Conservation (phyloP, 140 eudicot genomes). For the Anethum foeniculum region DNA sequence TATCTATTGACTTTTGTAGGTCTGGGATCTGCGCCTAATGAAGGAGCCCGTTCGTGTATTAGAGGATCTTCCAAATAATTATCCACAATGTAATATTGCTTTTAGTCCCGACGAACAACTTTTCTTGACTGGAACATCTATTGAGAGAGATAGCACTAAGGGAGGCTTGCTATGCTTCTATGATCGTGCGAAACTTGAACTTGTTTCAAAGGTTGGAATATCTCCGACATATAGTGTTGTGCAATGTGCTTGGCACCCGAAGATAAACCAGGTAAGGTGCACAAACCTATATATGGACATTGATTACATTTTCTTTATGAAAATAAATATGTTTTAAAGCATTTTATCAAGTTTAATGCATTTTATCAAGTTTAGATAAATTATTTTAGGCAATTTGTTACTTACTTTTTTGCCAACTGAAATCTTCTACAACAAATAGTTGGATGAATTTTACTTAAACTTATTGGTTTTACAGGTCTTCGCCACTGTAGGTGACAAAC, state of each 20-base stretch:
- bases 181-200: constrained; percentile 74
- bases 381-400: neutral
- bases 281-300: constrained; percentile 2
- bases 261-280: constrained; percentile 68
- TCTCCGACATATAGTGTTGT: constrained; percentile 84
- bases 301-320: neutral
- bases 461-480: constrained; percentile 44
- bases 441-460: neutral
- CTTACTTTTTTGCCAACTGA: neutral
- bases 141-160: constrained; percentile 80
- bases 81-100: constrained; percentile 75
- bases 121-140: constrained; percentile 86
- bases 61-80: constrained; percentile 85
- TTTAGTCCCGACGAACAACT: constrained; percentile 89
- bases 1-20: constrained; percentile 34
- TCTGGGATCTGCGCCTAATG: constrained; percentile 91
- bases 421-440: neutral
- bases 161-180: constrained; percentile 88
- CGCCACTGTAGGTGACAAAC: constrained; percentile 86
- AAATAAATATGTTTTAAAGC: neutral
- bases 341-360: neutral
- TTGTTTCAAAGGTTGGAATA: constrained; percentile 87
- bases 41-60: constrained; percentile 55
- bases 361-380: neutral
- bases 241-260: constrained; percentile 98